Evolutionary conservation across 2,329 filamentous ascomycete genomes (phyloP).

Genomic region (Botryotinia convoluta): DNA sequence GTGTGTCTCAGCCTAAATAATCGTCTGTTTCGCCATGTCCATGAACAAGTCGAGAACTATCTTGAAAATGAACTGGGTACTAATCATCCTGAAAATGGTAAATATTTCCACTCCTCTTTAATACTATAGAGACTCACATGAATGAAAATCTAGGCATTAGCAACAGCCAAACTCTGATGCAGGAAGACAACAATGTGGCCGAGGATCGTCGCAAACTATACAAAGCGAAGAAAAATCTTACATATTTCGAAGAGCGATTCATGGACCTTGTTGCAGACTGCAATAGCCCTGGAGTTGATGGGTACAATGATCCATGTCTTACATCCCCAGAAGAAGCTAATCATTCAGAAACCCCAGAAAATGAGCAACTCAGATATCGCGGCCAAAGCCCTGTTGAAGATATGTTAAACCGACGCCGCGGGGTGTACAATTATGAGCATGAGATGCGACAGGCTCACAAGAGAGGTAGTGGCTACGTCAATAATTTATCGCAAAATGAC

Average conservation of each 20-base stretch:
- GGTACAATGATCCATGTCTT: too few relatives aligned
- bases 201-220: too few relatives aligned
- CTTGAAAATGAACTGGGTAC: conserved; percentile 25
- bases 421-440: fast-evolving
- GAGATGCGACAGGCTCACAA: neutral
- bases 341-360: neutral
- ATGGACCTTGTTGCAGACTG: neutral
- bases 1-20: conserved; percentile 28
- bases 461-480: fast-evolving
- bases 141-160: neutral
- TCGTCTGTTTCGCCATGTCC: conserved; percentile 20
- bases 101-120: neutral
- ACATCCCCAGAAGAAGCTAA: neutral
- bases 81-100: conserved; percentile 17
- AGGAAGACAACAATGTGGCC: neutral
- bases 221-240: too few relatives aligned
- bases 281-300: neutral
- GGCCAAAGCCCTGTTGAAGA: neutral
- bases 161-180: neutral
- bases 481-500: neutral
- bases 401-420: neutral
- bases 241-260: neutral
- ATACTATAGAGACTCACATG: neutral
- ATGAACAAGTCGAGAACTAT: conserved; percentile 16
- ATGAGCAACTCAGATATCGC: neutral